Conservation (phyloP, 306 rosid species). For the Herpetospermum pedunculosum region DNA sequence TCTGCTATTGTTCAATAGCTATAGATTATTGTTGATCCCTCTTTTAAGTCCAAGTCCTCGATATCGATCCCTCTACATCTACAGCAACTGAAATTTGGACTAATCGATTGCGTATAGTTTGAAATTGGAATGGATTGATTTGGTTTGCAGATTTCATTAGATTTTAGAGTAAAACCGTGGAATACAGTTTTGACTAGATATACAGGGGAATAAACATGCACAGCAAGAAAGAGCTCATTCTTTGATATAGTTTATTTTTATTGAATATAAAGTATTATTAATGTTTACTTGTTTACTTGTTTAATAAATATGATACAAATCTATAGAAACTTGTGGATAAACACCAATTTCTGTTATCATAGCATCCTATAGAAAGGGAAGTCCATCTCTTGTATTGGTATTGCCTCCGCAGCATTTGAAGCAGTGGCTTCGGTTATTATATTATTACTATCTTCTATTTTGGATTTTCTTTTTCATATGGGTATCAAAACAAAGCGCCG, state of each 20-base stretch:
- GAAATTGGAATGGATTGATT: neutral
- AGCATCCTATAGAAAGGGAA: neutral
- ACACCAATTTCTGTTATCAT: neutral
- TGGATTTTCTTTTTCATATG: neutral
- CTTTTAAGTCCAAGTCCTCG: no score
- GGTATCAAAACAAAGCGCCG: neutral
- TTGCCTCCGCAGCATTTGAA: neutral
- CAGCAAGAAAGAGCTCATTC: neutral
- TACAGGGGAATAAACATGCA: neutral
- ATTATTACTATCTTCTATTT: neutral
- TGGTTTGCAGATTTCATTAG: neutral
- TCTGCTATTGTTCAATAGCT: neutral
- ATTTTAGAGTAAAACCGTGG: neutral
- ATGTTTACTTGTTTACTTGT: neutral
- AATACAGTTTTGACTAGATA: neutral
- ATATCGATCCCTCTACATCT: no score
- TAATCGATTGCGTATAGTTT: neutral
- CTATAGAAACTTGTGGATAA: neutral
- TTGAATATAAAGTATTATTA: no score
- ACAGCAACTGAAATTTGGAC: neutral
- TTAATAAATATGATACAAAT: neutral
- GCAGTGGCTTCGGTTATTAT: neutral
- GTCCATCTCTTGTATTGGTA: neutral
- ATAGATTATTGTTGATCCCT: neutral
- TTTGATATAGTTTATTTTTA: neutral